Percentiles rank a stretch among this genome's conserved stretches.
phyloP scores from a whole-genome alignment of 1,284 basidiomycete genomes.

The Phellopilus nigrolimitatus region DNA sequence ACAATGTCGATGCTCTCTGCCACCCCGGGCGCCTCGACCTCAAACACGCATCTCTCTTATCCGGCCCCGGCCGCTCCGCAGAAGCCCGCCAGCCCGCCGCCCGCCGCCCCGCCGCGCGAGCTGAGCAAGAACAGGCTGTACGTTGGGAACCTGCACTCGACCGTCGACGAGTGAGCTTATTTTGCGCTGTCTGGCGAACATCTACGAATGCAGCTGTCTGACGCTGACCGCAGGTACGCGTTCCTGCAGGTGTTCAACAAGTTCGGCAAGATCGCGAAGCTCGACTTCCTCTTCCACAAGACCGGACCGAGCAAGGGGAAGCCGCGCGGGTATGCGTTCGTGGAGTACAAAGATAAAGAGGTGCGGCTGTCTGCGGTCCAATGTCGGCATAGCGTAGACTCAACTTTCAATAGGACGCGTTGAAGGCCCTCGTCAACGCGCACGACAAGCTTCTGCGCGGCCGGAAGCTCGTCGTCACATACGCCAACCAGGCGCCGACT shows the following conservation, averaged over 20 bases:
- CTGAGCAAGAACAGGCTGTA: constrained; percentile 71
- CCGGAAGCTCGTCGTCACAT: constrained; percentile 82
- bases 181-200: neutral
- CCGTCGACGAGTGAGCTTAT: constrained; percentile 79
- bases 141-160: constrained; percentile 84
- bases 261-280: constrained; percentile 86
- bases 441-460: constrained; percentile 84
- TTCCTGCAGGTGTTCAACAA: constrained; percentile 87
- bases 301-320: constrained; percentile 84
- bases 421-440: constrained; percentile 69
- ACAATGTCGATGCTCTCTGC: constrained; percentile 9
- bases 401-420: constrained; percentile 63
- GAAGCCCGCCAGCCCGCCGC: constrained; percentile 8
- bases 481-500: constrained; percentile 76
- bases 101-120: constrained; percentile 22
- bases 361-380: constrained; percentile 48
- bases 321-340: constrained; percentile 91
- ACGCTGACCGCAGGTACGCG: constrained; percentile 54
- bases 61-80: neutral
- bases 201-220: constrained; percentile 1
- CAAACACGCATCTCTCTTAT: constrained; percentile 9
- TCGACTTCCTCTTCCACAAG: constrained; percentile 96
- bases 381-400: constrained; percentile 16
- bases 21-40: constrained; percentile 7
- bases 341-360: constrained; percentile 77